Evolutionary conservation across 352 stramenopile species (phyloP), one percentile per base, ranked within the genome.

Genomic region (Peronospora farinosa): DNA sequence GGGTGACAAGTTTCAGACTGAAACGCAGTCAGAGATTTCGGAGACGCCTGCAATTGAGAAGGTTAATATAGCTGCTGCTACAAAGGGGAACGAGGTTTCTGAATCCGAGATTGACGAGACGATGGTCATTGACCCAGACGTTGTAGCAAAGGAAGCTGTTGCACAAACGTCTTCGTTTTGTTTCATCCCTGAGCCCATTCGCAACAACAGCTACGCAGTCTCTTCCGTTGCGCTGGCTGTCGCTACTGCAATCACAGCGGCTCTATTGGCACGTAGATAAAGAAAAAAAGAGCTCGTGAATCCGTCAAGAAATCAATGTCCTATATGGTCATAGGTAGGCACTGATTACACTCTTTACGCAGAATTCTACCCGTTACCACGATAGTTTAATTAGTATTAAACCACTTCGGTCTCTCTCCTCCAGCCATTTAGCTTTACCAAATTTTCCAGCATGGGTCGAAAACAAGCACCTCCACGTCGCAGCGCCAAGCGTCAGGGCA

Each of bases 31-130:
- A 5, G 48, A 67, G 44, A 50, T 56, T 43, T 64, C 54, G 3
- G 45, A 61, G 36, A 39, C 25, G 7, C 17, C 39, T 17, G 39
- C 44, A 12, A 27, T 43, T 19, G 56, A 60, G 50, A 54, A 11
- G n/a, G 43, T 49, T 1, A 47, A 60, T 6, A 7, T 13, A 25
- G 16, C 19, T 45, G 5, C 15, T 9, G 23, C 32, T 46, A 28
- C 28, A 15, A 54, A 57, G 31, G n/a, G 32, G 19, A 44, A 44
- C 7, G 38, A 56, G 7, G 54, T 60, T n/a, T 40, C 45, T 8
- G 48, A 65, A 30, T 68, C 50, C 1, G 60, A 68, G 33, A 57
- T 69, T 16, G 60, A 57, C 3, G 60, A 69, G 47, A 60, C 51
- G 0, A 69, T 65, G 60, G 19, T 61, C 13, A 69, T 69, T n/a